These are phyloP conservation scores for Pseudopediastrum boryanum DNA, from an alignment of 139 green algal genomes.

Conservation along the genomic window DNA sequence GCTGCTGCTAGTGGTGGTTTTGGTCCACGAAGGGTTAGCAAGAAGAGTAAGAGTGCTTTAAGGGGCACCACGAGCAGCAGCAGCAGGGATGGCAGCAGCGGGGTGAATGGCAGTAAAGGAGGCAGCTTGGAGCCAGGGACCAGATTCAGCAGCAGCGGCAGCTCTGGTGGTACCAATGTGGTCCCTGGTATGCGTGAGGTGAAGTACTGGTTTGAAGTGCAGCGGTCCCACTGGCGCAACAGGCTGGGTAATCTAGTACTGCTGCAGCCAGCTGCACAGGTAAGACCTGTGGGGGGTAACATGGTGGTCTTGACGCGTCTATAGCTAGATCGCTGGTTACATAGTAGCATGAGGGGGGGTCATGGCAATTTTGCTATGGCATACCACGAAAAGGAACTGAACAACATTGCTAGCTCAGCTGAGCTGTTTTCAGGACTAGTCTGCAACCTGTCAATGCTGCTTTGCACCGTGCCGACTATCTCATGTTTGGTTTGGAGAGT, in stretches of 20 bases:
- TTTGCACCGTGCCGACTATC: too few species aligned
- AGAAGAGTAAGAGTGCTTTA: background rate
- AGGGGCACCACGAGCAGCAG: slow-evolving; percentile 23
- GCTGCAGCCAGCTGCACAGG: slow-evolving; percentile 37
- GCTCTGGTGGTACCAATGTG: slow-evolving; percentile 17
- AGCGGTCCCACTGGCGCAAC: slow-evolving; percentile 55
- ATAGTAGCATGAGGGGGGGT: background rate
- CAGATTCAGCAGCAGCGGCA: background rate
- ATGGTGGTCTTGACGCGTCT: background rate
- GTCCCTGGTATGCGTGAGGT: slow-evolving; percentile 25
- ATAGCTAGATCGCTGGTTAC: background rate
- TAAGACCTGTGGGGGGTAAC: background rate
- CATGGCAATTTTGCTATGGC: slow-evolving; percentile 8
- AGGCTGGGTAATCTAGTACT: slow-evolving; percentile 65
- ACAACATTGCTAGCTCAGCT: background rate
- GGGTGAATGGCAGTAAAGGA: background rate
- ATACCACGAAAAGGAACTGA: slow-evolving; percentile 39
- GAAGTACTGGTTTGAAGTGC: slow-evolving; percentile 52
- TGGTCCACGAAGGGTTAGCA: background rate
- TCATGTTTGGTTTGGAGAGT: too few species aligned
- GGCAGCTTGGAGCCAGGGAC: too few species aligned
- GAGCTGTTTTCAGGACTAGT: background rate
- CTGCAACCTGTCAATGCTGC: background rate
- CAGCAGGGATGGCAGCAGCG: background rate
- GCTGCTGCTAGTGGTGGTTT: background rate